phyloP scores from a whole-genome alignment of 768 basidiomycete species.

The Auriculariales sp. region DNA sequence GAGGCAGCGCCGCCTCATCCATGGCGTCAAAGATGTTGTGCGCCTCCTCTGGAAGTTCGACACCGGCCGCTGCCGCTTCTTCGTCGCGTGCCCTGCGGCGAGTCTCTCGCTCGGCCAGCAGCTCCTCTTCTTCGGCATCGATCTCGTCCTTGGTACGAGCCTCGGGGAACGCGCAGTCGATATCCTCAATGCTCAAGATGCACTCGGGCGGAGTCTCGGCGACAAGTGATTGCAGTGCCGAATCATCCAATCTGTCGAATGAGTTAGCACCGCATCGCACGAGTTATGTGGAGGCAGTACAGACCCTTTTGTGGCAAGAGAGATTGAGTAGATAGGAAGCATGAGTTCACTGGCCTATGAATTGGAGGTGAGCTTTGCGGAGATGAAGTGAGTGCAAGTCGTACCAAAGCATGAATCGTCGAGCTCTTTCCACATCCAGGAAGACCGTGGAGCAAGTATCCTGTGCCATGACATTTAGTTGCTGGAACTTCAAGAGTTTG shows the following conservation, averaged over 20 bases:
- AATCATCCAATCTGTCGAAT: constrained; percentile 31
- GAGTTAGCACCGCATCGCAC: not conserved
- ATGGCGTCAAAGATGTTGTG: constrained; percentile 7
- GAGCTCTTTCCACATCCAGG: constrained; percentile 48
- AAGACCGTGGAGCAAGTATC: constrained; percentile 42
- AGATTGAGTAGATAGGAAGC: constrained; percentile 25
- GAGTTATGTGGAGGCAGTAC: constrained; percentile 8
- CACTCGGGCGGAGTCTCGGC: constrained; percentile 34
- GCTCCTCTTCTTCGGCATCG: constrained; percentile 10
- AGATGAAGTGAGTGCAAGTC: not conserved
- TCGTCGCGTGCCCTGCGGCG: not conserved
- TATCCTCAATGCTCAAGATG: constrained; percentile 45
- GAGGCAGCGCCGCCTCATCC: constrained; percentile 9
- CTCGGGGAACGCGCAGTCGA: constrained; percentile 40
- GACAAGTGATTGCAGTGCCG: constrained; percentile 29
- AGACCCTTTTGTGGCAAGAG: constrained; percentile 33
- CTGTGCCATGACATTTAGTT: too few species aligned
- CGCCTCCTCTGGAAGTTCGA: constrained; percentile 3
- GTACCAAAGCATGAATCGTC: constrained; percentile 38
- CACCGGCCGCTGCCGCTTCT: constrained; percentile 4
- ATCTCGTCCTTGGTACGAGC: constrained; percentile 24
- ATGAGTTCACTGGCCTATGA: constrained; percentile 10
- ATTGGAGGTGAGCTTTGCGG: not conserved
- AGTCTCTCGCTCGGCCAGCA: constrained; percentile 6
- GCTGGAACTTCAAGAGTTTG: too few species aligned